Base-by-base conservation (phyloP, 1,139 yeast species). In the Wickerhamiella infanticola region DNA sequence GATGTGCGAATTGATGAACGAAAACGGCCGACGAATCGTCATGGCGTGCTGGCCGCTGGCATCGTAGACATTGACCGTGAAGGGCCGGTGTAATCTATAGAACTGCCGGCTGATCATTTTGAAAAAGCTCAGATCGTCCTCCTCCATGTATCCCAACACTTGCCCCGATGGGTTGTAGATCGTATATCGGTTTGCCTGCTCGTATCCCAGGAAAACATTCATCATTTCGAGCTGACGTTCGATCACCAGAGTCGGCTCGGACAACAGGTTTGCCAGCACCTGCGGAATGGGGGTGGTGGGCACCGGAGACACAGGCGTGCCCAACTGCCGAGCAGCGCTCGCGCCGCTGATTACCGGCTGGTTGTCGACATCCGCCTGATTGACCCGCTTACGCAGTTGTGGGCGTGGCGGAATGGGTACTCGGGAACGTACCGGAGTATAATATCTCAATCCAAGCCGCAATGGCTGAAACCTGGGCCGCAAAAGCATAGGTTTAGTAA, bases 221-320 rank as follows among this genome's bases (percentile, higher is more conserved):
- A 85, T 79, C 65, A 81, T 72, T 62, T 90, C 97, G 37, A 90
- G 68, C 58, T 84, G 82, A 48, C 98, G 72, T 59, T 88, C 95
- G 45, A 90, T 75, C 1, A 88, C 86, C 35, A 90, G 63, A 3
- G 90, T 81, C 0, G 96, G 96, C 57, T 83, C 85, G 41, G 72
- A 69, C 39, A 85, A 63, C 11, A 83, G 65, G 37, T 69, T 68
- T 39, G 71, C 70, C 31, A 79, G 47, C n/a, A 37, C 47, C 3
- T 44, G 39, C 23, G 46, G 46, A 6, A 46, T 41, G 4, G 42
- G 43, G 26, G 39, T 35, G 11, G 40, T 44, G 9, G 37, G 37
- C 11, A 26, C 41, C 18, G 45, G 41, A 9, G 45, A 29, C 5
- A 13, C 8, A 1, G 41, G 41, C n/a, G 41, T 38, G 35, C 41